These are phyloP conservation scores for Crithidia brevicula DNA, from an alignment of 208 protist species.

Conservation along the genomic window DNA sequence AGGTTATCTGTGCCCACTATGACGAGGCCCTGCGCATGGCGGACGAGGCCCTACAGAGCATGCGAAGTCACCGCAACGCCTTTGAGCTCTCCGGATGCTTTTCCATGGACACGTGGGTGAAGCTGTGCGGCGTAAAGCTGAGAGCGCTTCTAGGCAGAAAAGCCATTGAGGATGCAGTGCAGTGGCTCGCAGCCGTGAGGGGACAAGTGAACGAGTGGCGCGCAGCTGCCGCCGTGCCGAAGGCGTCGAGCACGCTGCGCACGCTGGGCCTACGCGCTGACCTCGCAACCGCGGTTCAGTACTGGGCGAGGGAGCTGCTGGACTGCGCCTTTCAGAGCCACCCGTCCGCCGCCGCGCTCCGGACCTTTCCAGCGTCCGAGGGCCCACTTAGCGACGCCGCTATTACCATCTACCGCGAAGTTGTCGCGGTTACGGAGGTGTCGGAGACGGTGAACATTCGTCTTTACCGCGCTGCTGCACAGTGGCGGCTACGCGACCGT, in stretches of 20 bases:
- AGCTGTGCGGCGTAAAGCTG: slow-evolving; percentile 20
- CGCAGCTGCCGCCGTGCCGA: not conserved
- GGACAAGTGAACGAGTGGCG: slow-evolving; percentile 19
- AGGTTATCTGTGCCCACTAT: slow-evolving; percentile 14
- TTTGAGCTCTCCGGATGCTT: slow-evolving; percentile 7
- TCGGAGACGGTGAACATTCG: slow-evolving; percentile 3
- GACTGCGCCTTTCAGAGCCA: not conserved
- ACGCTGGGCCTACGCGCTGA: slow-evolving; percentile 11
- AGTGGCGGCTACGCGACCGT: slow-evolving; percentile 24
- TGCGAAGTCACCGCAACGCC: slow-evolving; percentile 17
- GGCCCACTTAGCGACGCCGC: not conserved
- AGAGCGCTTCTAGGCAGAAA: not conserved
- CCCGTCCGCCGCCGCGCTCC: not conserved
- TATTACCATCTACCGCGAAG: slow-evolving; percentile 12
- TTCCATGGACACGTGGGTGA: slow-evolving; percentile 8
- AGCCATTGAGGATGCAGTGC: slow-evolving; percentile 5
- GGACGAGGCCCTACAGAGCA: slow-evolving; percentile 7
- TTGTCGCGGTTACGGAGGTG: slow-evolving; percentile 14
- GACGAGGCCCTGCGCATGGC: slow-evolving; percentile 19
- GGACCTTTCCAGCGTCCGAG: not conserved
- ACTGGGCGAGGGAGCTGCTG: slow-evolving; percentile 13
- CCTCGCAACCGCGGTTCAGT: slow-evolving; percentile 8
- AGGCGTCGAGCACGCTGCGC: slow-evolving; percentile 4
- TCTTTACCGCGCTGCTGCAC: slow-evolving; percentile 5
- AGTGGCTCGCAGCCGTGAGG: slow-evolving; percentile 14